A percentile compares a stretch with the other conserved stretches of the same genome.
These are phyloP conservation scores for Stentor coeruleus DNA, from an alignment of 73 alveolate genomes.

Conservation along the genomic window DNA sequence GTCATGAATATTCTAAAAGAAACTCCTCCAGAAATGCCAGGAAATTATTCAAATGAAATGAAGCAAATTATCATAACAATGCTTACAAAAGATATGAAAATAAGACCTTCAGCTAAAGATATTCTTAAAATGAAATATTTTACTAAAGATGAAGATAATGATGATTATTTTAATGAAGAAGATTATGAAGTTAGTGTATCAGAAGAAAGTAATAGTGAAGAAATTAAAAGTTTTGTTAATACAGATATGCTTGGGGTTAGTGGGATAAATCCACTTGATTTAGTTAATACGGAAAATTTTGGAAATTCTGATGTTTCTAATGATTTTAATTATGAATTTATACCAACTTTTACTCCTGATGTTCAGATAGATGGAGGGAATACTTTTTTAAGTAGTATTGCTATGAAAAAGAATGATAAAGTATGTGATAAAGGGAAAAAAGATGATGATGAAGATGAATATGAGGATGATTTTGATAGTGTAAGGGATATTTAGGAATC, in stretches of 20 bases:
- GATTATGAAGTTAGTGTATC: not conserved
- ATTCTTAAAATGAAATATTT: constrained; percentile 23
- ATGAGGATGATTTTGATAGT: constrained; percentile 24
- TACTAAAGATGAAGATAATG: not conserved
- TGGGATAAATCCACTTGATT: not conserved
- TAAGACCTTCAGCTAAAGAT: constrained; percentile 56
- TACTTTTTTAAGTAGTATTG: not conserved
- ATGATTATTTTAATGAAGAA: not conserved
- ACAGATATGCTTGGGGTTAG: not conserved
- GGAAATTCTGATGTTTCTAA: not conserved
- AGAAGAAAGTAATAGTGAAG: not conserved
- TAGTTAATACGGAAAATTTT: not conserved
- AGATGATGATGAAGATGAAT: constrained; percentile 6
- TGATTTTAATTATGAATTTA: not conserved
- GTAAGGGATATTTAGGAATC: not conserved
- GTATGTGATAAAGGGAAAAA: not conserved
- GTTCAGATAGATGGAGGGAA: not conserved
- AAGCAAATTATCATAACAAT: constrained; percentile 40
- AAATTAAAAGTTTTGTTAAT: not conserved
- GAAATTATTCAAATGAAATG: constrained; percentile 61
- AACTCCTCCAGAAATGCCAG: constrained; percentile 67
- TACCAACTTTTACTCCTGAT: constrained; percentile 4
- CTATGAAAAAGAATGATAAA: not conserved
- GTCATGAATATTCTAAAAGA: constrained; percentile 68
- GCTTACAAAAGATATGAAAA: constrained; percentile 53